Evolutionary conservation across 176 grass and related monocot species (phyloP).

Genomic region (Neostapfia colusana): DNA sequence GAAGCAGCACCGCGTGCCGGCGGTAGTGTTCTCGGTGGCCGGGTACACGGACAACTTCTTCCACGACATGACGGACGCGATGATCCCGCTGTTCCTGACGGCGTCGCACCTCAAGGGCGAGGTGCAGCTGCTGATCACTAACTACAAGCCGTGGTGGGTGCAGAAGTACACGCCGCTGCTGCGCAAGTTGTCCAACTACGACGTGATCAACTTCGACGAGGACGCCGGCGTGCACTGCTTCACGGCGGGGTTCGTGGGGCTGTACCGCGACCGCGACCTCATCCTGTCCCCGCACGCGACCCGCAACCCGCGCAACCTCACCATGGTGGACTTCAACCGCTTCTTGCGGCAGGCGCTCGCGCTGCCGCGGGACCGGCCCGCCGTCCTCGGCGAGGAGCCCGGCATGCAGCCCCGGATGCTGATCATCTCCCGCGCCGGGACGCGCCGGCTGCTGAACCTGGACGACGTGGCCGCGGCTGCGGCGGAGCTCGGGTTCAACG

Average conservation of each 20-base stretch:
- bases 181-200: slow-evolving; percentile 55
- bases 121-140: slow-evolving; percentile 65
- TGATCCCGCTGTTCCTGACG: slow-evolving; percentile 71
- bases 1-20: slow-evolving; percentile 49
- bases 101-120: slow-evolving; percentile 56
- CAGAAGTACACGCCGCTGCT: slow-evolving; percentile 63
- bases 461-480: slow-evolving; percentile 41
- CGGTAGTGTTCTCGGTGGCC: slow-evolving; percentile 54
- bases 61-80: slow-evolving; percentile 65
- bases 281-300: slow-evolving; percentile 60
- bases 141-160: slow-evolving; percentile 68
- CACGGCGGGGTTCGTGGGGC: slow-evolving; percentile 38
- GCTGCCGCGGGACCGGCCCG: slow-evolving; percentile 37
- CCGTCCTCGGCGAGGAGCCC: slow-evolving; percentile 44
- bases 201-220: slow-evolving; percentile 60
- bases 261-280: slow-evolving; percentile 69
- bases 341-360: slow-evolving; percentile 55
- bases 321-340: slow-evolving; percentile 63
- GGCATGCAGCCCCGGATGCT: slow-evolving; percentile 51
- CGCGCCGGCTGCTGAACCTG: slow-evolving; percentile 55
- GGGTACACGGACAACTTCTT: slow-evolving; percentile 90
- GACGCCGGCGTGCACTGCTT: slow-evolving; percentile 71
- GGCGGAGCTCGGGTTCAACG: slow-evolving; percentile 58
- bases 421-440: slow-evolving; percentile 52
- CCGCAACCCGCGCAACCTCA: slow-evolving; percentile 55